Evolutionary conservation across 139 green algal species (phyloP), one percentile per base, ranked within the genome.

Genomic region (Chlamydomonas incerta): DNA sequence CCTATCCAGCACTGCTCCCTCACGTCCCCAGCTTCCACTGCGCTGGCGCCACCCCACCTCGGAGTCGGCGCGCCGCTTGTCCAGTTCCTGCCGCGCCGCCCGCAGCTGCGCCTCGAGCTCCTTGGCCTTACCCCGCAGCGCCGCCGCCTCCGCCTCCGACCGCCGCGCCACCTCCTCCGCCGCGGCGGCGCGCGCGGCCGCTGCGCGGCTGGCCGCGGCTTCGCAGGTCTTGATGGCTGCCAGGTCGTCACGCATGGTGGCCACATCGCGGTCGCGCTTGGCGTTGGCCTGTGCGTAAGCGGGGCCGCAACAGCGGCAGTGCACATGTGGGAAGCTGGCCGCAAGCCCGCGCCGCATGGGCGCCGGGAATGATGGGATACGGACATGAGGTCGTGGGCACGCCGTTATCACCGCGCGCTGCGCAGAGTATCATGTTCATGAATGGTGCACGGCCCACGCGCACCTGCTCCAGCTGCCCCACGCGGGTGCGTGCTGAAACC

Each of bases 391-490:
- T n/a, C n/a, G n/a, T n/a, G n/a, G n/a, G n/a, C n/a, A n/a, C n/a
- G n/a, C n/a, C n/a, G n/a, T n/a, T n/a, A n/a, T n/a, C n/a, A n/a
- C n/a, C n/a, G n/a, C n/a, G n/a, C n/a, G n/a, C n/a, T n/a, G n/a
- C n/a, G n/a, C n/a, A n/a, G n/a, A n/a, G n/a, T n/a, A n/a, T n/a
- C n/a, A n/a, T n/a, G n/a, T n/a, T n/a, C n/a, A n/a, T n/a, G n/a
- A n/a, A n/a, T n/a, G n/a, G n/a, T n/a, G n/a, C n/a, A n/a, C n/a
- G n/a, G n/a, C n/a, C n/a, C n/a, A 20, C 13, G 31, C 65, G 31
- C 52, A 90, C 86, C 86, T 90, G 86, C n/a, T 90, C 86, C 47
- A 87, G 80, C 63, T 83, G 72, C 20, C 34, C 69, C 1, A 83
- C 28, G 18, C 67, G 31, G 11, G 80, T 13, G 14, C 57, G 35